phyloP scores from a whole-genome alignment of 2,329 filamentous ascomycete species.

The Colletotrichum australisinense region DNA sequence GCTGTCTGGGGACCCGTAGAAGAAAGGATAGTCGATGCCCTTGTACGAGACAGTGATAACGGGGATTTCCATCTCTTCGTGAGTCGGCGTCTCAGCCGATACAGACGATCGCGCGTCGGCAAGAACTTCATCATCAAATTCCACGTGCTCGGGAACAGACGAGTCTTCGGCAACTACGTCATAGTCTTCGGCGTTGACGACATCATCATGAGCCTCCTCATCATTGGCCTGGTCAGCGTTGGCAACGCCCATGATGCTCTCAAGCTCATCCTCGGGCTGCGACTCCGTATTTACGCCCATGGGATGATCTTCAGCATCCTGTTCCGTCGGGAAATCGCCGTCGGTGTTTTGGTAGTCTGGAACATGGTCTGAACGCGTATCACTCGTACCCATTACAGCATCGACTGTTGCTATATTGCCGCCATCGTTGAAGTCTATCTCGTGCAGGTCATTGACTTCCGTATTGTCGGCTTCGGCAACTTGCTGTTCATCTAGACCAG shows the following conservation, averaged over 20 bases:
- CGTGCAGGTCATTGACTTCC: conserved; percentile 38
- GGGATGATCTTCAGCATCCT: background rate
- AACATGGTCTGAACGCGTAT: background rate
- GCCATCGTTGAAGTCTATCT: conserved; percentile 49
- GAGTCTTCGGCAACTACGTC: conserved; percentile 8
- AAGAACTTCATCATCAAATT: conserved; percentile 25
- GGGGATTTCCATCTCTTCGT: conserved; percentile 43
- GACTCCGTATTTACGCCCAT: background rate
- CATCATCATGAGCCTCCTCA: background rate
- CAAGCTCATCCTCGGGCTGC: background rate
- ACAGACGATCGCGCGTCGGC: conserved; percentile 26
- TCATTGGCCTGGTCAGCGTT: background rate
- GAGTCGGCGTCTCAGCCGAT: conserved; percentile 24
- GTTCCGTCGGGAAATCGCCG: conserved; percentile 13
- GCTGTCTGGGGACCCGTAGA: conserved; percentile 41
- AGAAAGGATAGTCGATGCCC: conserved; percentile 56
- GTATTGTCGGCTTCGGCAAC: conserved; percentile 5
- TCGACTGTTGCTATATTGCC: conserved; percentile 49
- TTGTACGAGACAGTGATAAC: conserved; percentile 56
- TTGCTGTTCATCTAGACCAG: conserved; percentile 25
- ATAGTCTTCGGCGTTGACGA: conserved; percentile 31
- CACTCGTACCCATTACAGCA: background rate
- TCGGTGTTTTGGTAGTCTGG: conserved; percentile 8
- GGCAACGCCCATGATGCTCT: background rate
- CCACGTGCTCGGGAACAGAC: conserved; percentile 19